phyloP scores from a whole-genome alignment of 257 asterid genomes.

The Nicotiana obtusifolia region DNA sequence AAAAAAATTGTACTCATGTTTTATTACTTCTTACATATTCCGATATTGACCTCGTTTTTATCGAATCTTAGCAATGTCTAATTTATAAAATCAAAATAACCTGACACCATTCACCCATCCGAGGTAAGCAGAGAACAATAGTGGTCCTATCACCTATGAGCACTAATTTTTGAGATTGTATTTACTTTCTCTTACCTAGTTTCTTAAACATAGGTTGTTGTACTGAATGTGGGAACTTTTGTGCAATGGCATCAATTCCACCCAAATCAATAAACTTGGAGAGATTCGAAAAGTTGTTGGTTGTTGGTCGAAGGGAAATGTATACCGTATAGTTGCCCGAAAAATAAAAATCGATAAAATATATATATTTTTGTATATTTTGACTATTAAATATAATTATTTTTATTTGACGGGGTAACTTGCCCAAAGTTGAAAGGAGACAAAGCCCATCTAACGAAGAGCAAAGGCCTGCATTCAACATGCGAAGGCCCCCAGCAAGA shows the following conservation, averaged over 20 bases:
- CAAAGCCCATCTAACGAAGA: not conserved
- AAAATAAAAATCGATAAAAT: too few relatives aligned
- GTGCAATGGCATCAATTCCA: not conserved
- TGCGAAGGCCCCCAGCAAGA: not conserved
- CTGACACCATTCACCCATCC: not conserved
- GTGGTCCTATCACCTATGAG: not conserved
- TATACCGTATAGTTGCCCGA: fast-evolving
- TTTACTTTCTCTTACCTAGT: not conserved
- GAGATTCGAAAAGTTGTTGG: too few relatives aligned
- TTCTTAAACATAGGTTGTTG: not conserved
- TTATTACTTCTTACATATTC: not conserved
- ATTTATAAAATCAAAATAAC: not conserved
- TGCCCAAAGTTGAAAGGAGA: not conserved
- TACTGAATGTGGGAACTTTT: not conserved
- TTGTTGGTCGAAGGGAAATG: too few relatives aligned
- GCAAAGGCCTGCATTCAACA: not conserved
- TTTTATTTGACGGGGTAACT: too few relatives aligned
- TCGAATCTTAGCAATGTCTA: not conserved
- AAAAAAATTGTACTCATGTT: not conserved
- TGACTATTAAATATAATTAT: too few relatives aligned
- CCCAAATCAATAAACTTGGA: not conserved
- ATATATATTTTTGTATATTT: too few relatives aligned
- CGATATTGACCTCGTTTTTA: not conserved
- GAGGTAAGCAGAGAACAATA: not conserved
- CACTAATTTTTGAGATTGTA: too few relatives aligned